These are phyloP conservation scores for Cryptococcus deneoformans DNA, from an alignment of 1,284 basidiomycete genomes.

Conservation along the genomic window DNA sequence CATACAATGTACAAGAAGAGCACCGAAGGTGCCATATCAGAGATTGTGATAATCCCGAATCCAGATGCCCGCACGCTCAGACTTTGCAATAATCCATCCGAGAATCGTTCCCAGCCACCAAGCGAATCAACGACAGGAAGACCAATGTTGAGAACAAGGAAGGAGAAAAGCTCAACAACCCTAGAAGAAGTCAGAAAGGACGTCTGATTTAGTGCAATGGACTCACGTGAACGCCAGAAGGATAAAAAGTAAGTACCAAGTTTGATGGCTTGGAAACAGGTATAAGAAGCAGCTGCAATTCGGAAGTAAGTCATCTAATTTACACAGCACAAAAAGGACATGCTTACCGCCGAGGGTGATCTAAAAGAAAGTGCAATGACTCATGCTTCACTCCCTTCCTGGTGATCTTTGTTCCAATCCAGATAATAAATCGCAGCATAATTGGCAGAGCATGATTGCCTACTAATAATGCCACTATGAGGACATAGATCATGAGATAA, in stretches of 20 bases:
- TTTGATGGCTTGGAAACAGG: conserved; percentile 40
- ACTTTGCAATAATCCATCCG: conserved; percentile 32
- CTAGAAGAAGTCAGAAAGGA: conserved; percentile 8
- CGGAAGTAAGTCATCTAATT: not conserved
- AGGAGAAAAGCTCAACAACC: conserved; percentile 25
- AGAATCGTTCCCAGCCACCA: conserved; percentile 26
- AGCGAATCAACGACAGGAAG: conserved; percentile 18
- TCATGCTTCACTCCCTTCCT: conserved; percentile 25
- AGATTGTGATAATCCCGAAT: conserved; percentile 29
- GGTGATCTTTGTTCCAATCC: conserved; percentile 33
- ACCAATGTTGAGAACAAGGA: conserved; percentile 33
- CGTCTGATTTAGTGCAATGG: not conserved
- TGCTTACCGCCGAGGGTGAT: conserved; percentile 22
- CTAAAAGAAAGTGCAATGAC: conserved; percentile 36
- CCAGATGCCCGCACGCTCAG: conserved; percentile 32
- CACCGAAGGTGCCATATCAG: conserved; percentile 28
- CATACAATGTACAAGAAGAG: conserved; percentile 36
- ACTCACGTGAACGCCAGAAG: conserved; percentile 31
- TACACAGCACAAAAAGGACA: not conserved
- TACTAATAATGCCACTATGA: conserved; percentile 26
- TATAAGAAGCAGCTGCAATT: conserved; percentile 35
- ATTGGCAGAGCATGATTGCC: conserved; percentile 41
- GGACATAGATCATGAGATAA: conserved; percentile 33
- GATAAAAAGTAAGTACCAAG: conserved; percentile 34
- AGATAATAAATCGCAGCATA: conserved; percentile 29